These are phyloP conservation scores for Dipteronia dyeriana DNA, from an alignment of 345 rosid species.

Conservation along the genomic window DNA sequence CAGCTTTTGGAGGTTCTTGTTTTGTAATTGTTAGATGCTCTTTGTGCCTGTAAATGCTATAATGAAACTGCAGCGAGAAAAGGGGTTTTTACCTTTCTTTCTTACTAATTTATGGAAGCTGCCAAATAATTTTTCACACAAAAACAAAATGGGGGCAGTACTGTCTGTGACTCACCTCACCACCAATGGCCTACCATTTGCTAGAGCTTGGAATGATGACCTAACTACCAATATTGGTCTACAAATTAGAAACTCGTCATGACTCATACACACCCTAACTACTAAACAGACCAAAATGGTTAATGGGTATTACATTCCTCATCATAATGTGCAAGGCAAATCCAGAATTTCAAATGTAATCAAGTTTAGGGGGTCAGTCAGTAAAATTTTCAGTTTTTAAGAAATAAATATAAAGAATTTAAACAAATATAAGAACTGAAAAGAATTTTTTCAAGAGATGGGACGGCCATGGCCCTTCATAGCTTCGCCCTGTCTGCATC, in stretches of 20 bases:
- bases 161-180: too few relatives aligned
- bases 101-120: background rate
- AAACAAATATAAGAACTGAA: too few relatives aligned
- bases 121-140: background rate
- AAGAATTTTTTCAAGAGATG: too few relatives aligned
- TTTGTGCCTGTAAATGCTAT: background rate
- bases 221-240: conserved; percentile 34
- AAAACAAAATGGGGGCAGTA: background rate
- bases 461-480: too few relatives aligned
- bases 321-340: too few relatives aligned
- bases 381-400: too few relatives aligned
- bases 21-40: background rate
- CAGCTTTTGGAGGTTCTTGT: background rate
- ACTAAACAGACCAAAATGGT: background rate
- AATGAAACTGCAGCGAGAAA: background rate
- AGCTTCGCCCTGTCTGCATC: too few relatives aligned
- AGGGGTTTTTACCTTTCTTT: background rate
- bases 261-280: conserved; percentile 6
- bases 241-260: conserved; percentile 25
- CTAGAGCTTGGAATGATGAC: conserved; percentile 38
- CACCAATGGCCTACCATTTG: conserved; percentile 32
- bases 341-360: too few relatives aligned
- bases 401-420: too few relatives aligned
- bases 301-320: too few relatives aligned
- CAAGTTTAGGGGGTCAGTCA: too few relatives aligned